Percentiles rank a stretch among this genome's conserved stretches.
Evolutionary conservation across 257 asterid genomes (phyloP).

Genomic region (Jasminum sambac): DNA sequence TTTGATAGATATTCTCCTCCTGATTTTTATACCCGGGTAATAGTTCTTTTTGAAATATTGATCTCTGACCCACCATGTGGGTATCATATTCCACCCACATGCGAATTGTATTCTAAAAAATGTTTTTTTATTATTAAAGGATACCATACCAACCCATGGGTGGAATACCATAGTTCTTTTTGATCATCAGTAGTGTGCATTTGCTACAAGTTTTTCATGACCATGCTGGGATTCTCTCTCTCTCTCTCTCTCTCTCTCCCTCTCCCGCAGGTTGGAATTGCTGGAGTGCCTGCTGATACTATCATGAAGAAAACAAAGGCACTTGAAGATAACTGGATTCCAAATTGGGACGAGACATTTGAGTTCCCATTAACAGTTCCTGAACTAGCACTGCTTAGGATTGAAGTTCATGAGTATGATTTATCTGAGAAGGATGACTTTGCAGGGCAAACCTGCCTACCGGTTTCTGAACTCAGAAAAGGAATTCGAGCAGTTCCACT

Average conservation of each 20-base stretch:
- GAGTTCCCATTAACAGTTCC: background rate
- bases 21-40: slow-evolving; percentile 81
- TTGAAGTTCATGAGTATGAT: background rate
- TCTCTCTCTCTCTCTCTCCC: background rate
- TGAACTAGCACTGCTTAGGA: background rate
- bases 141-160: no score
- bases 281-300: slow-evolving; percentile 17
- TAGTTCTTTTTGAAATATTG: background rate
- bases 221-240: no score
- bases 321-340: slow-evolving; percentile 16
- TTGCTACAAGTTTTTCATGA: background rate
- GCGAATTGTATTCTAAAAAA: no score
- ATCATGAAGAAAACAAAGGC: slow-evolving; percentile 1
- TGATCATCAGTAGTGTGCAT: background rate
- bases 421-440: background rate
- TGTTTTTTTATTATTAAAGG: no score
- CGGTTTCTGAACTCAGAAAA: background rate
- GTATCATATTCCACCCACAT: no score
- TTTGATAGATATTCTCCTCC: slow-evolving; percentile 89
- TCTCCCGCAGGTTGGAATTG: slow-evolving; percentile 6
- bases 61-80: no score
- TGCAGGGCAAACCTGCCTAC: slow-evolving; percentile 1
- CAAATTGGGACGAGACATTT: slow-evolving; percentile 11
- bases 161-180: no score
- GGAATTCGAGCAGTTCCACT: slow-evolving; percentile 14